Conservation (phyloP, 2,329 filamentous ascomycete species). For the Clonostachys chloroleuca region DNA sequence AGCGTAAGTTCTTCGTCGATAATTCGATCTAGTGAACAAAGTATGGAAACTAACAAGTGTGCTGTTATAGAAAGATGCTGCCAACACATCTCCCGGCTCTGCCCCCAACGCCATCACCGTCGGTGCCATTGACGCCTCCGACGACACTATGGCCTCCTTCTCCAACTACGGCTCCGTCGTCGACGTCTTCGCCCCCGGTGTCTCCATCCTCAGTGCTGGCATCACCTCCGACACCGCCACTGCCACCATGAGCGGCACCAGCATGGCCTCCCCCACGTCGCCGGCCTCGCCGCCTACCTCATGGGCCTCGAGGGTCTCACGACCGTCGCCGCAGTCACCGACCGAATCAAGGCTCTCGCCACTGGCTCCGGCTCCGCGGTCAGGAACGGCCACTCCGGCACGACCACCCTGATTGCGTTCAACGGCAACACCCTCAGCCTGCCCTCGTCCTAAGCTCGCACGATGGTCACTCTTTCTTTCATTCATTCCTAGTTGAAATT, state of each 20-base stretch:
- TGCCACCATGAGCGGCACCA: slow-evolving; percentile 45
- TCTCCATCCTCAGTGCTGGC: slow-evolving; percentile 46
- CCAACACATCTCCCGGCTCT: slow-evolving; percentile 47
- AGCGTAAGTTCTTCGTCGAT: slow-evolving; percentile 16
- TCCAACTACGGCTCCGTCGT: slow-evolving; percentile 53
- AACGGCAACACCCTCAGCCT: slow-evolving; percentile 32
- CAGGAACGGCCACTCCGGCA: slow-evolving; percentile 30
- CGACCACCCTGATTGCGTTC: slow-evolving; percentile 51
- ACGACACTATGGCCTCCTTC: slow-evolving; percentile 44
- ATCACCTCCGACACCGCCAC: slow-evolving; percentile 42
- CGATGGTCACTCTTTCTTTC: too few species aligned
- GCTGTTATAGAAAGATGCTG: slow-evolving; percentile 34
- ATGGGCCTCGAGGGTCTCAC: slow-evolving; percentile 50
- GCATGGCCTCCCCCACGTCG: slow-evolving; percentile 64
- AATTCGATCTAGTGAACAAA: background rate
- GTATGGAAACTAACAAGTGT: background rate
- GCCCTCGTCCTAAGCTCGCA: background rate
- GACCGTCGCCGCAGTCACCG: slow-evolving; percentile 25
- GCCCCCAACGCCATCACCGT: slow-evolving; percentile 54
- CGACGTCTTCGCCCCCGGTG: slow-evolving; percentile 53
- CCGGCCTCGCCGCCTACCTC: slow-evolving; percentile 64
- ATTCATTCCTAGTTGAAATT: too few species aligned
- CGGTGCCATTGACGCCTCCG: slow-evolving; percentile 49
- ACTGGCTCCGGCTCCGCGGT: slow-evolving; percentile 37
- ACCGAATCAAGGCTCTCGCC: slow-evolving; percentile 51